Evolutionary conservation across 345 rosid genomes (phyloP), one percentile per base, ranked within the genome.

Genomic region (Citrus inodora): DNA sequence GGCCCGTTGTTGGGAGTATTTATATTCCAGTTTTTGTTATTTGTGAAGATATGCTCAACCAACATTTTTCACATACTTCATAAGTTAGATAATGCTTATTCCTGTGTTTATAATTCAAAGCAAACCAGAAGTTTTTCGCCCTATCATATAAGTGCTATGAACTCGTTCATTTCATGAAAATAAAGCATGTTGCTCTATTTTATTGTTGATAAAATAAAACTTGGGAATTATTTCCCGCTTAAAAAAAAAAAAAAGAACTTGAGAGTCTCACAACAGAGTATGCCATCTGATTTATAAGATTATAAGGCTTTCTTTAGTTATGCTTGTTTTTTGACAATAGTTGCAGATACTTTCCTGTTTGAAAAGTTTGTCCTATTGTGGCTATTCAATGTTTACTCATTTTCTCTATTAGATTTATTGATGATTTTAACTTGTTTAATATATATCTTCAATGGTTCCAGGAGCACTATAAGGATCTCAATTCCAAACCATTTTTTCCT

Each of bases 381-480:
- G 63, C 25, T 32, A 66, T 27, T 42, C 59, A 32, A 59, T 33
- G 66, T 40, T 46, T 60, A 37, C 24, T 69, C 28, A 63, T 73
- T n/a, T 17, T 42, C 24, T 40, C 27, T 37, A 70, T 40, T 25
- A 27, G 42, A 67, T 74, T 33, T 24, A 77, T 48, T 32, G 27
- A 28, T n/a, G 33, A 68, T 60, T 51, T 27, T 76, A 46, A 30
- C 11, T 58, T 25, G 30, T 42, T 67, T 30, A 32, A 28, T 27
- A 30, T 62, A 7, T 10, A 38, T 40, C 25, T 30, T 10, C 51
- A 40, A 58, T 76, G 51, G 65, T 79, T 73, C 8, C 83, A 96
- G 99, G 98, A 94, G 75, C 99, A 96, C 75, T 96, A 96, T 69
- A 93, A 92, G 82, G 98, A 96, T 89, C 98, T 96, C 76, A 85